Evolutionary conservation across 2,329 filamentous ascomycete genomes (phyloP).

Genomic region (Boeremia lycopersici): DNA sequence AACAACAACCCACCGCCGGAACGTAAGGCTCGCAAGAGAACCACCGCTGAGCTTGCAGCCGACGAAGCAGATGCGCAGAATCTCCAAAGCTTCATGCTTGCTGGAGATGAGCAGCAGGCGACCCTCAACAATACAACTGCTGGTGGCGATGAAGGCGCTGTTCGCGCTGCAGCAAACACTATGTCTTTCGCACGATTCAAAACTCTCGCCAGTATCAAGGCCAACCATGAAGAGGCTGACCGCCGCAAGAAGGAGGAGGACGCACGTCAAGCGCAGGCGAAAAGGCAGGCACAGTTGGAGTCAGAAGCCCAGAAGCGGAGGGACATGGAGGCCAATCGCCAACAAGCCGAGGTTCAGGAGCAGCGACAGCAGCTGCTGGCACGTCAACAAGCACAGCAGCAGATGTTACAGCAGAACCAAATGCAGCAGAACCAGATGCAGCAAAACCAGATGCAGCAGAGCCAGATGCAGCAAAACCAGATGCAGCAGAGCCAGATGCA

Average conservation of each 20-base stretch:
- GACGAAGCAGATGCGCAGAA: slow-evolving; percentile 91
- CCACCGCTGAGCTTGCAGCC: slow-evolving; percentile 90
- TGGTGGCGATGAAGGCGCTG: slow-evolving; percentile 70
- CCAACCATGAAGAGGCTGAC: slow-evolving; percentile 76
- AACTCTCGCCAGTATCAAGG: slow-evolving; percentile 82
- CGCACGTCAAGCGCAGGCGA: slow-evolving; percentile 48
- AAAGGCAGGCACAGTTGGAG: slow-evolving; percentile 48
- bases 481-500: slow-evolving; percentile 43
- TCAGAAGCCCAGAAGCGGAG: slow-evolving; percentile 43
- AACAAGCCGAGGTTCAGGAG: slow-evolving; percentile 42
- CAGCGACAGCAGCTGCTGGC: slow-evolving; percentile 59
- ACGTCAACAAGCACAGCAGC: slow-evolving; percentile 51
- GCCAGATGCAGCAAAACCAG: slow-evolving; percentile 40
- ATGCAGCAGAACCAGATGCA: slow-evolving; percentile 43
- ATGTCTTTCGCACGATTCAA: slow-evolving; percentile 93
- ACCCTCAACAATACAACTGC: slow-evolving; percentile 61
- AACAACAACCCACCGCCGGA: slow-evolving; percentile 78
- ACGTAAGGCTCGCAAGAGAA: slow-evolving; percentile 90
- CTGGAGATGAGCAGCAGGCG: slow-evolving; percentile 81
- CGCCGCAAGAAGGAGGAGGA: slow-evolving; percentile 56
- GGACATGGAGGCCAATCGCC: slow-evolving; percentile 40
- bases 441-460: slow-evolving; percentile 37
- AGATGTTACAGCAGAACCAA: slow-evolving; percentile 40
- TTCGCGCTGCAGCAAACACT: slow-evolving; percentile 72
- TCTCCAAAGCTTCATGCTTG: slow-evolving; percentile 89